Percentiles rank a stretch among this genome's conserved stretches.
These are phyloP conservation scores for Eimeria nieschulzi DNA, from an alignment of 169 alveolate genomes.

Conservation along the genomic window DNA sequence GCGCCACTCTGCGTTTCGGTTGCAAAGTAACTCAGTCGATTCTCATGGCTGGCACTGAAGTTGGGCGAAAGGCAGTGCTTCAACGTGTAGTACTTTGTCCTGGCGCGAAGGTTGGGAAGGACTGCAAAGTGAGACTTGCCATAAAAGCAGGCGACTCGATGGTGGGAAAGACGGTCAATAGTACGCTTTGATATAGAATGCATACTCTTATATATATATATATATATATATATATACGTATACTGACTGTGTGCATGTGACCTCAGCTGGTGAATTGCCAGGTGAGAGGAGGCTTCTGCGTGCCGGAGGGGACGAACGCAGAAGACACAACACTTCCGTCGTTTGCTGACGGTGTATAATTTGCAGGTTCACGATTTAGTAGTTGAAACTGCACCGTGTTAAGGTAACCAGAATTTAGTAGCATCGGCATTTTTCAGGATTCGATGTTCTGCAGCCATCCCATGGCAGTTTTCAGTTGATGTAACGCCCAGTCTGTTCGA, in stretches of 20 bases:
- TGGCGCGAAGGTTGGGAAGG: constrained; percentile 53
- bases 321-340: constrained; percentile 74
- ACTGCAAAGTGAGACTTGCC: constrained; percentile 65
- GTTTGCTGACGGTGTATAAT: constrained; percentile 57
- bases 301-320: constrained; percentile 72
- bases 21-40: constrained; percentile 63
- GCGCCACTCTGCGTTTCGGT: constrained; percentile 42
- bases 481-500: too few species aligned
- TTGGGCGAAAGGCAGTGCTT: constrained; percentile 53
- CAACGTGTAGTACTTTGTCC: constrained; percentile 64
- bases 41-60: constrained; percentile 59
- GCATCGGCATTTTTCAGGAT: too few species aligned
- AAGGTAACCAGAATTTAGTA: too few species aligned
- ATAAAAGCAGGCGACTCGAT: background rate
- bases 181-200: background rate
- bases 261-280: constrained; percentile 71
- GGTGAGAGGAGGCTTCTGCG: constrained; percentile 70
- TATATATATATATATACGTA: background rate
- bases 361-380: constrained; percentile 11
- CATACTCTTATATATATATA: background rate
- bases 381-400: background rate
- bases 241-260: background rate
- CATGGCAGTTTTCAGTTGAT: too few species aligned
- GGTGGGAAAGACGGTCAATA: background rate
- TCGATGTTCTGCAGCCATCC: too few species aligned